Evolutionary conservation across 306 rosid species (phyloP), one percentile per base, ranked within the genome.

Genomic region (Sesbania bispinosa): DNA sequence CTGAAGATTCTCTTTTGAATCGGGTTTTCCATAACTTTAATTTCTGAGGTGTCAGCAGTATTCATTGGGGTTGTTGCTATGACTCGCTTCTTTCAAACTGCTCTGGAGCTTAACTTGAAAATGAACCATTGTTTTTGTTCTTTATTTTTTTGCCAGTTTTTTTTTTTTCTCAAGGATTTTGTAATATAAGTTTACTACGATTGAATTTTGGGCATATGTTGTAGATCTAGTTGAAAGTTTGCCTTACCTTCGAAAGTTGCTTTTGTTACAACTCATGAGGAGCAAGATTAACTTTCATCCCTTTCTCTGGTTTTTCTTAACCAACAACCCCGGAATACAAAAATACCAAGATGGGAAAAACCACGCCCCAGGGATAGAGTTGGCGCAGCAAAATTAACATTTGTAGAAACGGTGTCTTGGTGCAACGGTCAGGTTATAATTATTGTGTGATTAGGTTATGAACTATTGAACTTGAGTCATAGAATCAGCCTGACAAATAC

Each of bases 161-260:
- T 0, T 8, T 33, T 18, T 24, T 60, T n/a, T n/a, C n/a, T 10
- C 43, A 23, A 45, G 15, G 59, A 68, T 51, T 23, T 19, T 43
- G 80, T 81, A 57, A 63, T 52, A 39, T 67, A 67, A 52, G 19
- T 69, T 19, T 74, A 30, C 20, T 20, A 13, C 30, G 53, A 13
- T 54, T 29, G 74, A 77, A 67, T 73, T 67, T 82, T 67, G 69
- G 60, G 41, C 16, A 52, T 15, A 18, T 72, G 60, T 62, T 46
- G 69, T 78, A 63, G 78, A 55, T 47, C 32, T 46, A 67, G 70
- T 45, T 73, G 29, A 24, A 27, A 52, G 38, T 2, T 23, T 43
- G 45, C 13, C 65, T 46, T 16, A 32, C 18, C 7, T 42, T 9
- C 0, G n/a, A 21, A 51, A 20, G 18, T 42, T 14, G 52, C 3